phyloP scores from a whole-genome alignment of 257 asterid genomes.

The Datura wrightii region DNA sequence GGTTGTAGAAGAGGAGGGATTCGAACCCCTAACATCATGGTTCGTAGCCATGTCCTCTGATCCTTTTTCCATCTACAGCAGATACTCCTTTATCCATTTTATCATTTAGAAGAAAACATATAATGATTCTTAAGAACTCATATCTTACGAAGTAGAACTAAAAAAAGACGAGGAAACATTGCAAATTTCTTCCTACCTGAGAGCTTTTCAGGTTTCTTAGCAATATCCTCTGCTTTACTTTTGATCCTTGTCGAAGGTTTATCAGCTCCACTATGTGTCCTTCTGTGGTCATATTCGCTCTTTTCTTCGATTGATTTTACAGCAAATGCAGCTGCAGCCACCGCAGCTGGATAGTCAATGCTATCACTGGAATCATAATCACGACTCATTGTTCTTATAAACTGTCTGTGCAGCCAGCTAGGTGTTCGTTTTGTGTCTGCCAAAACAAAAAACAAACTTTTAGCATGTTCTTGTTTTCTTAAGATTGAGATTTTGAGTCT shows the following conservation, averaged over 20 bases:
- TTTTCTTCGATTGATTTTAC: conserved; percentile 69
- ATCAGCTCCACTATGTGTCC: conserved; percentile 38
- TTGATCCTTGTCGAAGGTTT: conserved; percentile 45
- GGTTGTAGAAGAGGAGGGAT: background rate
- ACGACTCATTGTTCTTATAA: conserved; percentile 63
- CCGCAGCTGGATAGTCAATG: conserved; percentile 66
- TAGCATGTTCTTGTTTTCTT: background rate
- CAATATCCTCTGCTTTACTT: conserved; percentile 47
- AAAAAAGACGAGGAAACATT: background rate
- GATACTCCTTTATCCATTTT: background rate
- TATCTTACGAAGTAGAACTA: background rate
- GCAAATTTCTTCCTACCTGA: conserved; percentile 50
- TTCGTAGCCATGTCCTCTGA: background rate
- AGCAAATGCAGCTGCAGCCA: conserved; percentile 93
- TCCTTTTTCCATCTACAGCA: background rate
- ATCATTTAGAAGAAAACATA: background rate
- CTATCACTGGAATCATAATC: conserved; percentile 49
- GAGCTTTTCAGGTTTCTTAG: conserved; percentile 43
- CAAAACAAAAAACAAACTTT: conserved; percentile 13
- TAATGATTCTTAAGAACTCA: background rate
- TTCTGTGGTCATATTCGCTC: conserved; percentile 35
- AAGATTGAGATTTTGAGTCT: background rate
- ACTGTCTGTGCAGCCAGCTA: conserved; percentile 71
- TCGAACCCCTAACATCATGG: background rate
- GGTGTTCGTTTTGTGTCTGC: conserved; percentile 64